phyloP scores from a whole-genome alignment of 257 asterid species.

The Forsythia suspensa region DNA sequence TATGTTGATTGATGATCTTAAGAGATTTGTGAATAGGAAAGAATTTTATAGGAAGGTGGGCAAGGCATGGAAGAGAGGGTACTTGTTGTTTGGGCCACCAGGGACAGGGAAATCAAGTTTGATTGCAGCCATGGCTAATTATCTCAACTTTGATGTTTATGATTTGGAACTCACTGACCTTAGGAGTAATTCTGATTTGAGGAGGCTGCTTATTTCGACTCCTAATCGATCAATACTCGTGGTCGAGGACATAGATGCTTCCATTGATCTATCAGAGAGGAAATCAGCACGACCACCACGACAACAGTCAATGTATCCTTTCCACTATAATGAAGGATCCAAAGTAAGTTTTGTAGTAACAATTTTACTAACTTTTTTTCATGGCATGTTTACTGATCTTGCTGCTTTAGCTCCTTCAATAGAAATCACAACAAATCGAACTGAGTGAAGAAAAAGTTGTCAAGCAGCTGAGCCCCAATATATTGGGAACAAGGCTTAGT shows the following conservation, averaged over 20 bases:
- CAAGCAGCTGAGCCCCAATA: too few relatives aligned
- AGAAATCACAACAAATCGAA: too few relatives aligned
- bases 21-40: conserved; percentile 46
- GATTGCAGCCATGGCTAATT: conserved; percentile 79
- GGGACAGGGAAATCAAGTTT: conserved; percentile 84
- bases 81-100: conserved; percentile 77
- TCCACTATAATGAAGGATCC: conserved; percentile 5
- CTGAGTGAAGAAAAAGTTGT: too few relatives aligned
- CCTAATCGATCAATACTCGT: conserved; percentile 62
- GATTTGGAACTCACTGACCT: conserved; percentile 65
- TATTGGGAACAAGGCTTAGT: too few relatives aligned
- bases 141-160: conserved; percentile 60
- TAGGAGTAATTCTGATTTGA: conserved; percentile 41
- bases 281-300: conserved; percentile 11
- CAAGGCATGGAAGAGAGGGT: conserved; percentile 81
- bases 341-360: conserved; percentile 20
- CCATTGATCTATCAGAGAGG: conserved; percentile 41
- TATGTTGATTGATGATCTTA: conserved; percentile 46
- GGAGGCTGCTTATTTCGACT: conserved; percentile 48
- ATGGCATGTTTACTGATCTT: not conserved
- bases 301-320: not conserved
- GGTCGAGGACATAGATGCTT: conserved; percentile 73
- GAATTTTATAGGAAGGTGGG: conserved; percentile 59
- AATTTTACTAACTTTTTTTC: too few relatives aligned
- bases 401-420: too few relatives aligned